These are phyloP conservation scores for Juglanconis sp. DNA, from an alignment of 2,329 filamentous ascomycete genomes.

Conservation along the genomic window DNA sequence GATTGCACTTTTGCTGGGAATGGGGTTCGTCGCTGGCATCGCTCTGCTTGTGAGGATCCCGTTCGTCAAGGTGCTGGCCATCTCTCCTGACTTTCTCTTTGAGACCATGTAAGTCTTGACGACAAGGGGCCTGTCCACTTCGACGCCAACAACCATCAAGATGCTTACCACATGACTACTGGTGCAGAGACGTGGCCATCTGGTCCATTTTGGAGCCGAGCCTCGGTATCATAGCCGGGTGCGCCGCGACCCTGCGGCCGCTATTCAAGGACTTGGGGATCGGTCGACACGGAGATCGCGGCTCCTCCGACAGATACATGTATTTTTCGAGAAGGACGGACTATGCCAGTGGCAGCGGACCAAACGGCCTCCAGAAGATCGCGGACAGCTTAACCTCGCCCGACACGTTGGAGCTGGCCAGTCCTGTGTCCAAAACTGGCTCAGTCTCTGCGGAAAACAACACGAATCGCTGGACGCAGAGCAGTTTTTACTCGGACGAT, in stretches of 20 bases:
- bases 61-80: slow-evolving; percentile 27
- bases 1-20: slow-evolving; percentile 44
- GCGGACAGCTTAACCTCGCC: background rate
- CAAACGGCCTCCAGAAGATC: background rate
- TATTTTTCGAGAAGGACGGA: background rate
- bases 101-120: slow-evolving; percentile 28
- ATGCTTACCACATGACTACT: background rate
- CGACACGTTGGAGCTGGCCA: background rate
- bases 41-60: slow-evolving; percentile 37
- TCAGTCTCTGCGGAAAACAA: background rate
- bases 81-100: slow-evolving; percentile 28
- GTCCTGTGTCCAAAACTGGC: background rate
- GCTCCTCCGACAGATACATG: background rate
- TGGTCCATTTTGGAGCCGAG: slow-evolving; percentile 37
- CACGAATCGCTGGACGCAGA: background rate
- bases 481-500: background rate
- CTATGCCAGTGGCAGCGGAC: background rate
- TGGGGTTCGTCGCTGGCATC: slow-evolving; percentile 44
- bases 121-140: background rate
- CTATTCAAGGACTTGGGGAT: slow-evolving; percentile 19
- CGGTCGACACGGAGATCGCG: background rate
- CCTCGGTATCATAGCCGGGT: slow-evolving; percentile 36
- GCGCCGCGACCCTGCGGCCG: slow-evolving; percentile 26
- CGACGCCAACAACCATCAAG: background rate
- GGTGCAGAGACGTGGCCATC: slow-evolving; percentile 32